Evolutionary conservation across 768 basidiomycete species (phyloP).

Genomic region (Cubamyces lactineus): DNA sequence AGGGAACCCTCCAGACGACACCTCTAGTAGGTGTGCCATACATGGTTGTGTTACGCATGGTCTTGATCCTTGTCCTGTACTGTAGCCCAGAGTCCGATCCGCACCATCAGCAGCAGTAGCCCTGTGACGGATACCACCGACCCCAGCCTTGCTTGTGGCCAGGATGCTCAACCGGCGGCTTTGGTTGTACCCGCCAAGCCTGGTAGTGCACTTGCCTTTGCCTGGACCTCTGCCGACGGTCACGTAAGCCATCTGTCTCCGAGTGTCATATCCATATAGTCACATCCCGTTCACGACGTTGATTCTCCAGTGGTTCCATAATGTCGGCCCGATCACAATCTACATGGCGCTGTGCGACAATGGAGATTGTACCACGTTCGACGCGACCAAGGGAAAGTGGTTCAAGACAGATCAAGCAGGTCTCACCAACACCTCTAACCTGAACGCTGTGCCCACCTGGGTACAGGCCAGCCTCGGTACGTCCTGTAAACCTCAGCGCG

Average conservation of each 20-base stretch:
- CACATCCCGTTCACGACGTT: too few relatives aligned
- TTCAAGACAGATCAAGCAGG: slow-evolving; percentile 50
- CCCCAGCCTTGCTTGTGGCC: slow-evolving; percentile 59
- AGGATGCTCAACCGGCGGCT: slow-evolving; percentile 47
- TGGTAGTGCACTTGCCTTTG: slow-evolving; percentile 53
- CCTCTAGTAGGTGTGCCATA: slow-evolving; percentile 32
- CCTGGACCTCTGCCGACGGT: slow-evolving; percentile 51
- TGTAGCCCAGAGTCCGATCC: slow-evolving; percentile 33
- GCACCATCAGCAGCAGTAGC: slow-evolving; percentile 41
- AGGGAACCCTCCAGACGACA: slow-evolving; percentile 45
- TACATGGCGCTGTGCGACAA: slow-evolving; percentile 68
- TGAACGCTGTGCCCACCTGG: not conserved
- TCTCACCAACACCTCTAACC: slow-evolving; percentile 33
- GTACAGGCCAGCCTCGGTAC: not conserved
- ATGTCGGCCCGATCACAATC: slow-evolving; percentile 71
- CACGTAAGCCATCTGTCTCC: too few relatives aligned
- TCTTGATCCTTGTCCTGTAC: not conserved
- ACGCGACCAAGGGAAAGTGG: slow-evolving; percentile 62
- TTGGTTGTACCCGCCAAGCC: slow-evolving; percentile 57
- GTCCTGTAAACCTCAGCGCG: not conserved
- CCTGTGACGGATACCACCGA: slow-evolving; percentile 59
- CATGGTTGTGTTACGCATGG: slow-evolving; percentile 34
- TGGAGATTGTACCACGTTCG: slow-evolving; percentile 61
- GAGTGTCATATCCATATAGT: too few relatives aligned
- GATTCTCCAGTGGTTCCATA: slow-evolving; percentile 48